These are phyloP conservation scores for Ramularia collo-cygni DNA, from an alignment of 2,329 filamentous ascomycete genomes.

Conservation along the genomic window DNA sequence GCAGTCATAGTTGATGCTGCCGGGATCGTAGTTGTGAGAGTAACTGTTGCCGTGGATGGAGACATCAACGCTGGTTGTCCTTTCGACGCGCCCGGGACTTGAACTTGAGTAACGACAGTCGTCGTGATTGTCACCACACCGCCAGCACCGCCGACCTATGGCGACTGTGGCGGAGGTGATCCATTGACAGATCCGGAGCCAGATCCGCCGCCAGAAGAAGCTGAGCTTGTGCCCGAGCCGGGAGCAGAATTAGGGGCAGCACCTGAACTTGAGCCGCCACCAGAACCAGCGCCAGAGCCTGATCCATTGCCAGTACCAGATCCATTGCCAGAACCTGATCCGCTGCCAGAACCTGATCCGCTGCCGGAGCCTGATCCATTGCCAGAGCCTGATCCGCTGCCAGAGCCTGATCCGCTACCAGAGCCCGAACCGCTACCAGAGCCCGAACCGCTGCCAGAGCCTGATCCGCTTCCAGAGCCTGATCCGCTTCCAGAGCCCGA, in stretches of 20 bases:
- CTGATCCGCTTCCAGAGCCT: slow-evolving; percentile 6
- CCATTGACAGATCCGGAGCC: not conserved
- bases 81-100: not conserved
- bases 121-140: slow-evolving; percentile 3
- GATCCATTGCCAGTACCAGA: slow-evolving; percentile 7
- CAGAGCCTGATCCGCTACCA: slow-evolving; percentile 5
- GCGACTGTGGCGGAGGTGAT: too few relatives aligned
- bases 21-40: not conserved
- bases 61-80: slow-evolving; percentile 1
- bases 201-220: not conserved
- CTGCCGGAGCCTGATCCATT: slow-evolving; percentile 3
- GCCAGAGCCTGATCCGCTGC: slow-evolving; percentile 6
- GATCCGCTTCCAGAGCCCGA: slow-evolving; percentile 7
- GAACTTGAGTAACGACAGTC: slow-evolving; percentile 2
- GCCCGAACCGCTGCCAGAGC: slow-evolving; percentile 1
- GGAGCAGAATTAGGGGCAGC: not conserved
- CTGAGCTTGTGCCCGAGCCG: not conserved
- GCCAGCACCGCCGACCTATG: not conserved
- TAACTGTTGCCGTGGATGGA: slow-evolving; percentile 1
- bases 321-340: slow-evolving; percentile 5
- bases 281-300: slow-evolving; percentile 2
- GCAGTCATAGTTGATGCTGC: not conserved
- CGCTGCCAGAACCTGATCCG: slow-evolving; percentile 7
- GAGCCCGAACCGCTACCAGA: slow-evolving; percentile 7
- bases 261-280: not conserved